phyloP scores from a whole-genome alignment of 495 filamentous ascomycete genomes.

The Hypoxylon intermedium region DNA sequence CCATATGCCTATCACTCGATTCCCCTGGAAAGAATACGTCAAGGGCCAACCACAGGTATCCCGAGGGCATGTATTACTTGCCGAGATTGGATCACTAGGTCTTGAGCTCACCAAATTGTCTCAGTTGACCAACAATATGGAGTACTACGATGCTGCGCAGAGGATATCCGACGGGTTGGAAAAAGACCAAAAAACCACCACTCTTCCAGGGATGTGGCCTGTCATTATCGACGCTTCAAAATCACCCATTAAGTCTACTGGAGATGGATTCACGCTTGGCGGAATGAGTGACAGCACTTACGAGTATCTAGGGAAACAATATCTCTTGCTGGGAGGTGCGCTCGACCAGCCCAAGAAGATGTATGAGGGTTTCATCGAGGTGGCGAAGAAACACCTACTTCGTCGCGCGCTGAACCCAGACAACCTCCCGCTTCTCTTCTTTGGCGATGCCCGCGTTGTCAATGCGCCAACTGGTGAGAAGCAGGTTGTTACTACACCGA shows the following conservation, averaged over 20 bases:
- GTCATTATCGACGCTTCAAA: slow-evolving; percentile 66
- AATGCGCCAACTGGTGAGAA: slow-evolving; percentile 17
- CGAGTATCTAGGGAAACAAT: slow-evolving; percentile 81
- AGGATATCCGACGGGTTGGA: slow-evolving; percentile 80
- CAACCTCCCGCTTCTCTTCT: slow-evolving; percentile 70
- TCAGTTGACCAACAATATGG: slow-evolving; percentile 78
- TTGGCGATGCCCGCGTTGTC: slow-evolving; percentile 53
- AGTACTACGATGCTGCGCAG: slow-evolving; percentile 86
- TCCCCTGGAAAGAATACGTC: slow-evolving; percentile 66
- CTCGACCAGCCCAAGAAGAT: slow-evolving; percentile 76
- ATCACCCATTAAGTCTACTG: slow-evolving; percentile 59
- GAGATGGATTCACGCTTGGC: slow-evolving; percentile 68
- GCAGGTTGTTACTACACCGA: slow-evolving; percentile 38
- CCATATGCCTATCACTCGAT: slow-evolving; percentile 78
- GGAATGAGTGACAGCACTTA: slow-evolving; percentile 81
- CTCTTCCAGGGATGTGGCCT: slow-evolving; percentile 83
- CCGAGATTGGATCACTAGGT: slow-evolving; percentile 78
- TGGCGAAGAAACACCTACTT: slow-evolving; percentile 72
- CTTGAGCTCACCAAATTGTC: slow-evolving; percentile 85
- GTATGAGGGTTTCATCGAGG: slow-evolving; percentile 75
- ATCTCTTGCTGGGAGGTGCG: slow-evolving; percentile 73
- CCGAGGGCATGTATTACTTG: slow-evolving; percentile 42
- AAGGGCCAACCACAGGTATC: slow-evolving; percentile 55
- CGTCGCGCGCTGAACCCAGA: slow-evolving; percentile 67
- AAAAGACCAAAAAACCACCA: slow-evolving; percentile 66